Conservation (phyloP, 1,284 basidiomycete species). For the Puccinia coronata region DNA sequence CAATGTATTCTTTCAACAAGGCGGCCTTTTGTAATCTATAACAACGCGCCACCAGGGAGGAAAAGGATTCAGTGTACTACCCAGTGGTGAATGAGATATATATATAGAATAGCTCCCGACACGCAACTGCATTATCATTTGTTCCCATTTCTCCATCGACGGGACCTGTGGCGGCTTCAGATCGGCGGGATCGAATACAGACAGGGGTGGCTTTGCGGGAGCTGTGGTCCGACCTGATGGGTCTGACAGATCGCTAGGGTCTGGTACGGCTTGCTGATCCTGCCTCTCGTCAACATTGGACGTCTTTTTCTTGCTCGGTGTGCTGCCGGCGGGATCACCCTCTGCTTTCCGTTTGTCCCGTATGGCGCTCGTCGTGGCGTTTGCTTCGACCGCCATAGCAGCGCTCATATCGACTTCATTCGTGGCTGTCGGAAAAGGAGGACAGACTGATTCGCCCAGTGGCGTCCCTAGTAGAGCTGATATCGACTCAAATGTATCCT, state of each 20-base stretch:
- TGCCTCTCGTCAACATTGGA: conserved; percentile 49
- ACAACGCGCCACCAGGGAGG: neutral
- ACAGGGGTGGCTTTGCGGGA: conserved; percentile 5
- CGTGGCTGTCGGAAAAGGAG: conserved; percentile 29
- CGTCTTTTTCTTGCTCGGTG: conserved; percentile 51
- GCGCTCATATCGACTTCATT: neutral
- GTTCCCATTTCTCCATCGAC: conserved; percentile 39
- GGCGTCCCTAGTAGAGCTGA: conserved; percentile 13
- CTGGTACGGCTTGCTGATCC: neutral
- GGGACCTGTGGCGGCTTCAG: conserved; percentile 58
- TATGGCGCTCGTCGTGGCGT: neutral
- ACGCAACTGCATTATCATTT: conserved; percentile 41
- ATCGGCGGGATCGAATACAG: conserved; percentile 35
- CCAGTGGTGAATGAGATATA: neutral
- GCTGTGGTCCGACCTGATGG: neutral
- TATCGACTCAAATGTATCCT: conserved; percentile 57
- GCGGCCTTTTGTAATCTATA: conserved; percentile 46
- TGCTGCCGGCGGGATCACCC: conserved; percentile 23
- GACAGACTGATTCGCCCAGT: conserved; percentile 17
- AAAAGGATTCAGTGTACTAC: neutral
- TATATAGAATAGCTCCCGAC: neutral
- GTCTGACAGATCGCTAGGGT: neutral
- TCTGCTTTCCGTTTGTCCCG: conserved; percentile 36
- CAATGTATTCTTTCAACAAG: conserved; percentile 48
- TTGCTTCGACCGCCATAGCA: neutral